Evolutionary conservation across 1,139 yeast genomes (phyloP).

Genomic region (Schizosaccharomyces versatilis): DNA sequence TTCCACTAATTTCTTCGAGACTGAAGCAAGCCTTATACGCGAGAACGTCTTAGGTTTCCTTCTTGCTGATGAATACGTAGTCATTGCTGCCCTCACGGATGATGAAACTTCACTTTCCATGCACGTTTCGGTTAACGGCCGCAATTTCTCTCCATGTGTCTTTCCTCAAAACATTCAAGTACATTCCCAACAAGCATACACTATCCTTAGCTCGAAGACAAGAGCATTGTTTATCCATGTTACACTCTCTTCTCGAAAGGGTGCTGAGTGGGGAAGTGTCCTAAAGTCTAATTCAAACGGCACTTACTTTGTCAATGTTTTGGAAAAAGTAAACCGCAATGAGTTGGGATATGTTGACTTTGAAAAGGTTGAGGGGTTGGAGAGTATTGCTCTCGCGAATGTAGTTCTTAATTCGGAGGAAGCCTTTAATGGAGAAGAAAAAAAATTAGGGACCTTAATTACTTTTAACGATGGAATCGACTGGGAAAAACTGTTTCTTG

Average conservation of each 20-base stretch:
- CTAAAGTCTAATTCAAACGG: slow-evolving; percentile 89
- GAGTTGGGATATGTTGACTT: slow-evolving; percentile 61
- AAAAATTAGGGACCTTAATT: slow-evolving; percentile 45
- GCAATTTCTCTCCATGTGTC: slow-evolving; percentile 49
- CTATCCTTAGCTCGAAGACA: slow-evolving; percentile 55
- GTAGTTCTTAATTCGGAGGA: slow-evolving; percentile 34
- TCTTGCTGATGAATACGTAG: slow-evolving; percentile 39
- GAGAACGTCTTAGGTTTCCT: slow-evolving; percentile 45
- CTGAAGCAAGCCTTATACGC: slow-evolving; percentile 22
- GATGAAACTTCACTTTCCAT: slow-evolving; percentile 30
- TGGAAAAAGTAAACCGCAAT: slow-evolving; percentile 59
- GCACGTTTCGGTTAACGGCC: slow-evolving; percentile 65
- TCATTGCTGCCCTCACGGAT: slow-evolving; percentile 35
- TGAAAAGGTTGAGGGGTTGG: slow-evolving; percentile 67
- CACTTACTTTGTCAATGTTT: slow-evolving; percentile 58
- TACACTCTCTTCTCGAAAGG: slow-evolving; percentile 33
- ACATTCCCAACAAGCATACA: slow-evolving; percentile 54
- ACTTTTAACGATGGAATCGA: slow-evolving; percentile 85
- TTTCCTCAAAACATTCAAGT: slow-evolving; percentile 53
- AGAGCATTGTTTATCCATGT: slow-evolving; percentile 67
- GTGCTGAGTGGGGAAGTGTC: slow-evolving; percentile 54
- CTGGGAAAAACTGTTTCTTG: slow-evolving; percentile 38
- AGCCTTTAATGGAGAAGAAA: slow-evolving; percentile 21
- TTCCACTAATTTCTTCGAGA: slow-evolving; percentile 32
- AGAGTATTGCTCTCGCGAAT: slow-evolving; percentile 64